Base-by-base conservation (phyloP, 2,329 filamentous ascomycete species). In the Hymenoscyphus fraxineus region DNA sequence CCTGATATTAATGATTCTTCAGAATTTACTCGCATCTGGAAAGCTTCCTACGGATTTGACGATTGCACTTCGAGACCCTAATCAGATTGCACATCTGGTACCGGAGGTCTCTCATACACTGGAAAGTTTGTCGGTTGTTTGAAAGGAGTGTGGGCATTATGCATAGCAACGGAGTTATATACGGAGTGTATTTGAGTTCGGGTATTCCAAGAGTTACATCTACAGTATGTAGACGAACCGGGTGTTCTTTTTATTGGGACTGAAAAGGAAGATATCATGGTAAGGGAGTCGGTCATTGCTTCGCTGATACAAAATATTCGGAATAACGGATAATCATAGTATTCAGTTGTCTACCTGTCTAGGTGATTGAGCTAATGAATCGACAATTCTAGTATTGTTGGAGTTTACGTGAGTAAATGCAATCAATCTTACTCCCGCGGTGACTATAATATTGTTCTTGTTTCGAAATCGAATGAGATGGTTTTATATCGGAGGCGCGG, bases 31-130 rank as follows among this genome's bases (percentile, higher is more conserved):
- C 64, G 79, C 80, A 74, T 78, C 79, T 2, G 84, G 84, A 2
- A 75, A 79, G 41, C 71, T 81, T 57, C 86, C 89, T 3, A 89
- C 94, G 72, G 92, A 93, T 73, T 83, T 93, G 27, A 89, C 91
- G 1, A 84, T 90, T 51, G 84, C 89, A 31, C 81, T 97, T 78
- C 83, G 93, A 71, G 92, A 97, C 77, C 85, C 92, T 1, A 95
- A 96, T 73, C 82, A 87, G 62, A 80, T 97, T 54, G 86, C 86
- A 15, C 84, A 88, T 35, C 73, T 92, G 54, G 77, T 97, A 58
- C 88, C 87, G 2, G 78, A 91, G 5, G 85, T 93, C n/a, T 87
- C 91, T 63, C 86, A 87, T 63, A 83, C 76, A 35, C 78, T 88
- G 65, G 92, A 96, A 62, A 71, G 47, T 22, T 27, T 54, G 22